These are phyloP conservation scores for Bruguiera gymnorhiza DNA, from an alignment of 345 rosid genomes.

Conservation along the genomic window DNA sequence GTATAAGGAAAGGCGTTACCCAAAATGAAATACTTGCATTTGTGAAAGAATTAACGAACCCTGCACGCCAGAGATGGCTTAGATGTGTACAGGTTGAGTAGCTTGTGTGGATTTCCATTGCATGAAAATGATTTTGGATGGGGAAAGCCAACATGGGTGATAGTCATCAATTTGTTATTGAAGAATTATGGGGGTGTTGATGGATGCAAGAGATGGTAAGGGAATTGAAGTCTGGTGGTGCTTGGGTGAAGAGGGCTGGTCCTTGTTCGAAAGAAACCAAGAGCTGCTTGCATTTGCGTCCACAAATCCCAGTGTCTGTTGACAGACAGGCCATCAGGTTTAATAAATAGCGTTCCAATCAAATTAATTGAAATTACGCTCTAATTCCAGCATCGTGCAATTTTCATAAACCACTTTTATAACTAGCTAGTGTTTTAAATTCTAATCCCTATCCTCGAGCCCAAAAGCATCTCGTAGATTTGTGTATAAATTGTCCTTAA, in stretches of 20 bases:
- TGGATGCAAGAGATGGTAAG: neutral
- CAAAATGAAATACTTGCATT: neutral
- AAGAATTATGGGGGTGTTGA: conserved; percentile 7
- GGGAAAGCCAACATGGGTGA: conserved; percentile 6
- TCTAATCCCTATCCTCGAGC: too few relatives aligned
- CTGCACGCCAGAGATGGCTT: neutral
- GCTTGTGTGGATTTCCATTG: conserved; percentile 6
- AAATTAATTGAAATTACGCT: too few relatives aligned
- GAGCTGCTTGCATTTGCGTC: conserved; percentile 6
- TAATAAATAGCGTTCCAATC: too few relatives aligned
- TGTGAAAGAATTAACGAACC: neutral
- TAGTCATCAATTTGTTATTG: conserved; percentile 2
- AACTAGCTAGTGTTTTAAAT: too few relatives aligned
- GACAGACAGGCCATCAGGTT: too few relatives aligned
- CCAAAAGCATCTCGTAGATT: too few relatives aligned
- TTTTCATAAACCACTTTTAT: too few relatives aligned
- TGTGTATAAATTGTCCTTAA: too few relatives aligned
- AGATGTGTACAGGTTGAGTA: neutral
- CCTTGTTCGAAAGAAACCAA: conserved; percentile 1
- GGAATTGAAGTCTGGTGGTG: conserved; percentile 9
- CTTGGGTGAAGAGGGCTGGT: neutral
- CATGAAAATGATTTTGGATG: conserved; percentile 14
- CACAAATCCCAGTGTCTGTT: neutral
- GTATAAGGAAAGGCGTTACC: neutral
- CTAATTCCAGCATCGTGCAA: too few relatives aligned